A percentile compares a stretch with the other conserved stretches of the same genome.
These are phyloP conservation scores for Colletotrichum nymphaeae DNA, from an alignment of 2,329 filamentous ascomycete species.

Conservation along the genomic window DNA sequence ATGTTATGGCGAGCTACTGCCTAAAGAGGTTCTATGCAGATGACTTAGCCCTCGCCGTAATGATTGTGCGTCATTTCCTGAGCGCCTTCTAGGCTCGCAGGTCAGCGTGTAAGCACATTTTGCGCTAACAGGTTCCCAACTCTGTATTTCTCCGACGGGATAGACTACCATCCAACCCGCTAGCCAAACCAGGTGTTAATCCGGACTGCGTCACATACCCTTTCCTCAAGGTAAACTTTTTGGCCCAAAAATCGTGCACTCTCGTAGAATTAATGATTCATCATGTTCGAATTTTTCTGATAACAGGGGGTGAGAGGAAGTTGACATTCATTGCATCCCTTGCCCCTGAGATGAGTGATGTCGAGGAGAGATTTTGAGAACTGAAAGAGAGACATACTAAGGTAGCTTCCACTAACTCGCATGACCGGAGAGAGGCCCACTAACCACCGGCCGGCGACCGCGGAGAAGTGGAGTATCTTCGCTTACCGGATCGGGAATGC, in stretches of 20 bases:
- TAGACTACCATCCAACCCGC: background rate
- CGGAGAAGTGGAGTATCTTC: background rate
- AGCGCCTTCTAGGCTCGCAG: too few species aligned
- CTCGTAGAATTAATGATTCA: too few species aligned
- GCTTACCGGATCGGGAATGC: constrained; percentile 27
- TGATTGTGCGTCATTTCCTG: too few species aligned
- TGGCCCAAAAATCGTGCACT: too few species aligned
- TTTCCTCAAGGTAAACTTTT: background rate
- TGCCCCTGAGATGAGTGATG: background rate
- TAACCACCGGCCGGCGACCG: background rate
- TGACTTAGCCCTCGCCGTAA: background rate
- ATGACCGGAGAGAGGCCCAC: background rate
- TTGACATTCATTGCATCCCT: background rate
- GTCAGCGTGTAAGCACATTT: background rate
- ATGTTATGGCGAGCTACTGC: background rate
- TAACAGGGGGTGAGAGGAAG: background rate
- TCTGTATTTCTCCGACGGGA: background rate
- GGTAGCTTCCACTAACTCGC: too few species aligned
- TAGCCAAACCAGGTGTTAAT: background rate
- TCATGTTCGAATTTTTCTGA: background rate
- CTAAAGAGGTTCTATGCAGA: background rate
- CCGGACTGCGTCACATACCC: background rate
- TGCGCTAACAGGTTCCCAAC: background rate
- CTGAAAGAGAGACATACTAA: too few species aligned
- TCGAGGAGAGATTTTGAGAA: too few species aligned